These are phyloP conservation scores for Alternaria triticina DNA, from an alignment of 2,329 filamentous ascomycete genomes.

Conservation along the genomic window DNA sequence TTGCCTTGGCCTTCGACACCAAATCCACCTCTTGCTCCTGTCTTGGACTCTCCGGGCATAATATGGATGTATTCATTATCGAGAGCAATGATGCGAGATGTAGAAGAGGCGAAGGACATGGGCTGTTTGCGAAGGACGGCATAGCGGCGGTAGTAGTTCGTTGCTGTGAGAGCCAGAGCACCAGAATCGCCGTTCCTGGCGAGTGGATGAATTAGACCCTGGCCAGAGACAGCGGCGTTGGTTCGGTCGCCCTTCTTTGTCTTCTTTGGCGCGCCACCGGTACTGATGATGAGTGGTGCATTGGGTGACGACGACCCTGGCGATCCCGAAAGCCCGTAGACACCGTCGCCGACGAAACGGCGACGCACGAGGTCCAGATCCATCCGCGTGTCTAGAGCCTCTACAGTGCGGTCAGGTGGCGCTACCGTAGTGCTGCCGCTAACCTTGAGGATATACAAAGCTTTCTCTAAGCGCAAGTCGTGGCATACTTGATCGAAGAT, in stretches of 20 bases:
- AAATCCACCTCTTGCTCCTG: constrained; percentile 42
- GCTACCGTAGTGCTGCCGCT: constrained; percentile 76
- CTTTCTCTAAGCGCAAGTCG: constrained; percentile 79
- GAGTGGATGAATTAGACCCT: constrained; percentile 64
- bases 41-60: constrained; percentile 68
- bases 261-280: constrained; percentile 57
- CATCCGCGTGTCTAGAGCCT: constrained; percentile 75
- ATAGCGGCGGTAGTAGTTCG: constrained; percentile 71
- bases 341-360: constrained; percentile 76
- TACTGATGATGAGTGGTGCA: constrained; percentile 63
- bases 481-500: constrained; percentile 79
- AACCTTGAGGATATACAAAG: constrained; percentile 78
- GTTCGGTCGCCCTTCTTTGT: constrained; percentile 63
- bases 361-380: constrained; percentile 78
- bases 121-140: constrained; percentile 82
- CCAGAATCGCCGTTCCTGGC: constrained; percentile 62
- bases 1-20: constrained; percentile 60
- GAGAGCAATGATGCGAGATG: constrained; percentile 77
- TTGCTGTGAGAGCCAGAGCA: constrained; percentile 46
- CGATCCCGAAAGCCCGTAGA: constrained; percentile 70
- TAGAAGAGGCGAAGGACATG: constrained; percentile 78
- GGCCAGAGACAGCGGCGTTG: constrained; percentile 58
- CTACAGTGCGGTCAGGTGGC: constrained; percentile 77
- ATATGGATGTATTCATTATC: constrained; percentile 89
- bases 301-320: constrained; percentile 75